Evolutionary conservation across 2,329 filamentous ascomycete genomes (phyloP).

Genomic region (Alternaria brassicicola): DNA sequence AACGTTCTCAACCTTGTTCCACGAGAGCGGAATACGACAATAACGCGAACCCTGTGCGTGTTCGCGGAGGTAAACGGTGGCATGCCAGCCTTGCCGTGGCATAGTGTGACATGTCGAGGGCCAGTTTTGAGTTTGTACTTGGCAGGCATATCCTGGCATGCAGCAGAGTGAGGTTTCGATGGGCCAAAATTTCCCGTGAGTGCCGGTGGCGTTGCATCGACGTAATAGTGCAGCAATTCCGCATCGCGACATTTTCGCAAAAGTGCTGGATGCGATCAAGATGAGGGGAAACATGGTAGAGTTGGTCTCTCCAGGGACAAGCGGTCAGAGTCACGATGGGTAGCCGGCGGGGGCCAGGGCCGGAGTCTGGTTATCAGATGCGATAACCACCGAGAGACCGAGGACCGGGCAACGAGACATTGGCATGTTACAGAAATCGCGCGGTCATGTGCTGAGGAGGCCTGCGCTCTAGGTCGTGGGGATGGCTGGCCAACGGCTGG

Average conservation of each 20-base stretch:
- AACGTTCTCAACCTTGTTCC: conserved; percentile 7
- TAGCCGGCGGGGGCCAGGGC: background rate
- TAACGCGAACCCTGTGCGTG: background rate
- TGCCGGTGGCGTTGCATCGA: conserved; percentile 10
- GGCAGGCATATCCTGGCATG: background rate
- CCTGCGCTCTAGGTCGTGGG: background rate
- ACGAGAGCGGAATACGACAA: background rate
- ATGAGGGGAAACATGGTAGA: conserved; percentile 5
- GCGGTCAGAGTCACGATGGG: background rate
- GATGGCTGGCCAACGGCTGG: background rate
- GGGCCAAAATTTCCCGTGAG: background rate
- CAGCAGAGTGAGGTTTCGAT: background rate
- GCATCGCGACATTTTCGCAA: background rate
- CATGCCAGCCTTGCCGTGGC: background rate
- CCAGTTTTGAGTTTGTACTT: background rate
- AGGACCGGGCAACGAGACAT: conserved; percentile 3
- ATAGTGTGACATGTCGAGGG: background rate
- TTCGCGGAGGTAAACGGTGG: background rate
- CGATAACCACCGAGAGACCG: conserved; percentile 5
- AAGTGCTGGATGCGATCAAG: background rate
- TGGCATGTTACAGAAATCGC: conserved; percentile 3
- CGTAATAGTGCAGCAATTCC: conserved; percentile 3
- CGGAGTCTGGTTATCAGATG: conserved; percentile 19
- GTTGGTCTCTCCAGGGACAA: background rate
- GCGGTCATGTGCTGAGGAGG: conserved; percentile 10